These are phyloP conservation scores for Carpinus fangiana DNA, from an alignment of 306 rosid species.

Conservation along the genomic window DNA sequence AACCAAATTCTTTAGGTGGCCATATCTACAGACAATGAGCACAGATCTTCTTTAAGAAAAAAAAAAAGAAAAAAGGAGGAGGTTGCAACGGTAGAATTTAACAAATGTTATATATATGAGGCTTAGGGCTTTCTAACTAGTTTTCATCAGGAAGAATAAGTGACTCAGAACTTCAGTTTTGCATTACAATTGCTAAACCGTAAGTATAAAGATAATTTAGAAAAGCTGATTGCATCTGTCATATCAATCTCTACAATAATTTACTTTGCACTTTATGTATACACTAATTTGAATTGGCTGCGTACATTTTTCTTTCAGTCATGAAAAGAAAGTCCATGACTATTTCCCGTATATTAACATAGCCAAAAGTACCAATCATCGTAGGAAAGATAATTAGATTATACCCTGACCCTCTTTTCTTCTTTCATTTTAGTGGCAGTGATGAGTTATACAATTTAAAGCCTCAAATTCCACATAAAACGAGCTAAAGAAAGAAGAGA, in stretches of 20 bases:
- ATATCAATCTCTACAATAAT: background rate
- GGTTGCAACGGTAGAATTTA: background rate
- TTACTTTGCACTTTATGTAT: background rate
- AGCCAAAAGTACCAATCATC: background rate
- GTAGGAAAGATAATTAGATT: background rate
- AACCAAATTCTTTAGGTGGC: slow-evolving; percentile 68
- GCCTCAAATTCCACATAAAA: background rate
- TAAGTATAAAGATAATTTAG: background rate
- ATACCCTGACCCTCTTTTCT: background rate
- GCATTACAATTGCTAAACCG: background rate
- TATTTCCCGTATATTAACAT: background rate
- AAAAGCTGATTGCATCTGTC: background rate
- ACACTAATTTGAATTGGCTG: background rate
- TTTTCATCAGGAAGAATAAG: background rate
- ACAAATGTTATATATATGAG: background rate
- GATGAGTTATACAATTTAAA: background rate
- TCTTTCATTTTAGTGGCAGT: background rate
- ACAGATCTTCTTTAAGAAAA: slow-evolving; percentile 11
- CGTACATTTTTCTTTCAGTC: background rate
- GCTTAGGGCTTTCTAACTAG: background rate
- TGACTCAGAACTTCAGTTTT: background rate
- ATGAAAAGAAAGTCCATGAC: background rate
- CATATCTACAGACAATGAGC: slow-evolving; percentile 41
- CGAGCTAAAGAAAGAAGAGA: slow-evolving; percentile 1
- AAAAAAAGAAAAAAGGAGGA: background rate